Evolutionary conservation across 2,329 filamentous ascomycete species (phyloP).

Genomic region (Penicillium thymicola): DNA sequence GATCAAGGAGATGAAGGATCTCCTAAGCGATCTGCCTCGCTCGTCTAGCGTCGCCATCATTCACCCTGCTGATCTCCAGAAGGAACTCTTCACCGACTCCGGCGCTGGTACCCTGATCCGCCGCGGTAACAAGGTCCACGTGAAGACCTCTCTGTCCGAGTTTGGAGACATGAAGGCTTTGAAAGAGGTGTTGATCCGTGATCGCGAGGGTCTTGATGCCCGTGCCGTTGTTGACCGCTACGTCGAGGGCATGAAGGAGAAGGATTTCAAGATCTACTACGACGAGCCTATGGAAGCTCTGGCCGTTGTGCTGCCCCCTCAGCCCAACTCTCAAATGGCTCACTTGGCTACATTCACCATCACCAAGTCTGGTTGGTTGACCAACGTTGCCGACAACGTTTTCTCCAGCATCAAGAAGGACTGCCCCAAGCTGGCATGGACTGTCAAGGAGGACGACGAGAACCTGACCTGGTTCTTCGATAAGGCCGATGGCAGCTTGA

Average conservation of each 20-base stretch:
- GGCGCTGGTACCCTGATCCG: conserved; percentile 91
- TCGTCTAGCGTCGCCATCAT: conserved; percentile 97
- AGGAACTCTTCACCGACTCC: conserved; percentile 94
- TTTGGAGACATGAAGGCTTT: conserved; percentile 74
- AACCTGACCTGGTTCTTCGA: conserved; percentile 98
- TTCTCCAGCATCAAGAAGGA: conserved; percentile 93
- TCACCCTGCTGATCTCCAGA: conserved; percentile 90
- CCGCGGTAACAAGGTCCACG: conserved; percentile 83
- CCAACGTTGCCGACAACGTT: conserved; percentile 91
- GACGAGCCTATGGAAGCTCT: conserved; percentile 92
- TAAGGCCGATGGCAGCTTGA: conserved; percentile 90
- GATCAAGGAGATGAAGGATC: conserved; percentile 95
- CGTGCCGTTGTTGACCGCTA: conserved; percentile 83
- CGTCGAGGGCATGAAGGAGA: conserved; percentile 70
- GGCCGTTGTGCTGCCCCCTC: conserved; percentile 77
- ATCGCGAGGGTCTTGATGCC: conserved; percentile 77
- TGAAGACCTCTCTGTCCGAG: conserved; percentile 66
- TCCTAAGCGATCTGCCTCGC: conserved; percentile 81
- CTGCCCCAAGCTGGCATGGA: conserved; percentile 87
- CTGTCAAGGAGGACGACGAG: conserved; percentile 93
- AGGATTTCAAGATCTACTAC: conserved; percentile 87
- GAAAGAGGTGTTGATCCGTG: conserved; percentile 76
- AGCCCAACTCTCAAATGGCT: conserved; percentile 64
- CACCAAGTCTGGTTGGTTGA: conserved; percentile 91
- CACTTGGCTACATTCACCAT: conserved; percentile 89